Conservation (phyloP, 352 stramenopile species). For the Globisporangium iwayamae region DNA sequence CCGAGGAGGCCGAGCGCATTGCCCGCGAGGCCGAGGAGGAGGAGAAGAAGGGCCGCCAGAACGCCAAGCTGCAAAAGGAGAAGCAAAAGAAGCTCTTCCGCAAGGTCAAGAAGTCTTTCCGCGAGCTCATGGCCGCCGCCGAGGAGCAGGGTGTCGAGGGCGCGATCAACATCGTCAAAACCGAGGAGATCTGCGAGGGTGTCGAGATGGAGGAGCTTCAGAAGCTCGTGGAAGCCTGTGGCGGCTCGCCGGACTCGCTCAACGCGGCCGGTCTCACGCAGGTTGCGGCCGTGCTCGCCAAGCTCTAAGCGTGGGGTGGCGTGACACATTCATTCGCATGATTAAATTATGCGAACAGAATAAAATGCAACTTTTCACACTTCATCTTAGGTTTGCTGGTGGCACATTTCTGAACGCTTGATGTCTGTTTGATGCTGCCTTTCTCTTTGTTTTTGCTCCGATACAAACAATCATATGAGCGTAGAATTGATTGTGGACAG, state of each 20-base stretch:
- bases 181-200: conserved; percentile 68
- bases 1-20: conserved; percentile 52
- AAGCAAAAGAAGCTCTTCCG: conserved; percentile 85
- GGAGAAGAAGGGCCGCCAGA: conserved; percentile 66
- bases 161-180: conserved; percentile 68
- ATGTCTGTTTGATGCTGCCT: no score
- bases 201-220: conserved; percentile 72
- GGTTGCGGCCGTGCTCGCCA: conserved; percentile 44
- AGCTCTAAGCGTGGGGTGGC: conserved; percentile 27
- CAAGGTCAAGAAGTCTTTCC: conserved; percentile 85
- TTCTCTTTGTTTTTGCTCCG: no score
- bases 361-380: no score
- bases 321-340: background rate
- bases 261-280: conserved; percentile 51
- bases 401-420: no score
- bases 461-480: background rate
- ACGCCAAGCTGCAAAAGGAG: conserved; percentile 72
- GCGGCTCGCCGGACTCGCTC: conserved; percentile 43
- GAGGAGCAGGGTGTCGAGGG: conserved; percentile 55
- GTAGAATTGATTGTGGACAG: background rate
- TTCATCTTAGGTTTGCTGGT: no score
- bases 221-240: conserved; percentile 57
- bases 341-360: no score
- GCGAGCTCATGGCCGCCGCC: conserved; percentile 64
- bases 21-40: conserved; percentile 53